Conservation (phyloP, 139 green algal genomes). For the Microglena sp. region DNA sequence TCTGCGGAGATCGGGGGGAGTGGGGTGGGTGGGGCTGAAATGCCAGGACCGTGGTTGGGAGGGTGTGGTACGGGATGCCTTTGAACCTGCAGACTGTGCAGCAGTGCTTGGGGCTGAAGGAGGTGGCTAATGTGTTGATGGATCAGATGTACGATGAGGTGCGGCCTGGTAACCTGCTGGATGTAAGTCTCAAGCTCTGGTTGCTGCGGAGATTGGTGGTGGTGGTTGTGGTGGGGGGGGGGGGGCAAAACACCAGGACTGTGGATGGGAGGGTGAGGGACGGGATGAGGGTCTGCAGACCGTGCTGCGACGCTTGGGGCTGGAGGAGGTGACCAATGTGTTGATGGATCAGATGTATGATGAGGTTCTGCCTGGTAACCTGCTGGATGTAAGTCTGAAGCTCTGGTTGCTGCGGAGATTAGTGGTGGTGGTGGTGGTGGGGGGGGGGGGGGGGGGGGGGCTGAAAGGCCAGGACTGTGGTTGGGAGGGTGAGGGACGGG, state of each 20-base stretch:
- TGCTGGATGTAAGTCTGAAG: slow-evolving; percentile 22
- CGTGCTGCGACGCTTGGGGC: too few relatives aligned
- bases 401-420: slow-evolving; percentile 37
- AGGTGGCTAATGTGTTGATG: slow-evolving; percentile 4
- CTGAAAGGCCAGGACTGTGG: background rate
- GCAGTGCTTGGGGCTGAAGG: too few relatives aligned
- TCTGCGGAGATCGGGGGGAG: slow-evolving; percentile 17
- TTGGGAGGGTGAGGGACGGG: background rate
- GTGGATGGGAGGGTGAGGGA: background rate
- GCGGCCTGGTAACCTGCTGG: slow-evolving; percentile 10
- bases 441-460: background rate
- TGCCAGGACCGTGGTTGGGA: background rate
- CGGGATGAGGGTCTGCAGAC: too few relatives aligned
- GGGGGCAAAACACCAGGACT: too few relatives aligned
- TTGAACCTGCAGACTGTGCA: too few relatives aligned
- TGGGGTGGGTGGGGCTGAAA: too few relatives aligned
- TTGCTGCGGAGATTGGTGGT: slow-evolving; percentile 28
- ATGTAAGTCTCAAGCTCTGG: slow-evolving; percentile 31
- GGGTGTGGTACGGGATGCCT: background rate
- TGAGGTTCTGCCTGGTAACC: slow-evolving; percentile 45
- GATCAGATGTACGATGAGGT: slow-evolving; percentile 70
- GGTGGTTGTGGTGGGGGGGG: background rate
- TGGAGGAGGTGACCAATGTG: slow-evolving; percentile 1
- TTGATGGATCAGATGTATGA: slow-evolving; percentile 52
- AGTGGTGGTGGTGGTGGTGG: too few relatives aligned